phyloP scores from a whole-genome alignment of 306 rosid species.

The barrel medic (Medicago truncatula) region DNA sequence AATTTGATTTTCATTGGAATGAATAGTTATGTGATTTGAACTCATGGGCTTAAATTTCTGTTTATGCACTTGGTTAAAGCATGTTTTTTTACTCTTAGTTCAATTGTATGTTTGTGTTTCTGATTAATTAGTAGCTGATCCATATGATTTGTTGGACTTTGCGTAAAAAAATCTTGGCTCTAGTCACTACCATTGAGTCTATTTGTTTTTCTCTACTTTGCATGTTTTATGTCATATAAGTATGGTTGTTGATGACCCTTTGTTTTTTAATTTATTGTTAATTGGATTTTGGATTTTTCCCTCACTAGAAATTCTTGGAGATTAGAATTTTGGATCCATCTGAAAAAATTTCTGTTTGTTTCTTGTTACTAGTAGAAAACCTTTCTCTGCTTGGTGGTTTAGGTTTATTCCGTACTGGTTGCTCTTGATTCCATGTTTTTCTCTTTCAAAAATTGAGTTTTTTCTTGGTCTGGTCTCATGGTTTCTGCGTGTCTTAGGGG shows the following conservation, averaged over 20 bases:
- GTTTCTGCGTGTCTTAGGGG: conserved; percentile 3
- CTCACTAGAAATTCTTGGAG: background rate
- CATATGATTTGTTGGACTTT: conserved; percentile 5
- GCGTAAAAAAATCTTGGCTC: background rate
- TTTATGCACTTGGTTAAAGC: conserved; percentile 1
- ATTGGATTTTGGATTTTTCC: background rate
- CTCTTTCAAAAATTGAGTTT: background rate
- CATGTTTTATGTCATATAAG: conserved; percentile 1
- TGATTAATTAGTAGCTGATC: conserved; percentile 19
- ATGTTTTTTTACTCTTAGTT: background rate
- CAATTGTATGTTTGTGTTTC: conserved; percentile 2
- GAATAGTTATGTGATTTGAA: conserved; percentile 11
- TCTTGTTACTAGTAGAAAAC: conserved; percentile 8
- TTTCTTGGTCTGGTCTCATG: background rate
- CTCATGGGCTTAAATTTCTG: conserved; percentile 4
- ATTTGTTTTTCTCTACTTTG: background rate
- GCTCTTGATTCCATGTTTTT: conserved; percentile 1
- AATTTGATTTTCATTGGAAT: conserved; percentile 24
- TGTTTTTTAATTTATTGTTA: background rate
- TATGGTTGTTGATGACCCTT: conserved; percentile 3
- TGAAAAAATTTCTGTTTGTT: background rate
- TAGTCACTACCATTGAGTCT: background rate
- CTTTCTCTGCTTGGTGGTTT: conserved; percentile 24
- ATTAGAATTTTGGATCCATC: conserved; percentile 21
- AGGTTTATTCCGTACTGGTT: conserved; percentile 10